A percentile compares a stretch with the other conserved stretches of the same genome.
phyloP scores from a whole-genome alignment of 2,329 filamentous ascomycete genomes.

The Verticillium nonalfalfae region DNA sequence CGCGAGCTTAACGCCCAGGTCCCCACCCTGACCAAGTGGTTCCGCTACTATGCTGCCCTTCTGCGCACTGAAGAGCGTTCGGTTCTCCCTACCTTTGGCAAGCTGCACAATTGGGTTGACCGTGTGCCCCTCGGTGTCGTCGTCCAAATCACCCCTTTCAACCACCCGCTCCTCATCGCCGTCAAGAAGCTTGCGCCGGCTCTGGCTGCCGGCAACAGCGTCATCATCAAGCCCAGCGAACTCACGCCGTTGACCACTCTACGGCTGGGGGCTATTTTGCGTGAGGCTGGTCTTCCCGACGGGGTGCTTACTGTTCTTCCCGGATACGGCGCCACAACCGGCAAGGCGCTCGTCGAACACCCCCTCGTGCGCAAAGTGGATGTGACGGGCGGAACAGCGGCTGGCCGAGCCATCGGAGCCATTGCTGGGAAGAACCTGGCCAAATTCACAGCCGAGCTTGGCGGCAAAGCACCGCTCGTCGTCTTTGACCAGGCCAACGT shows the following conservation, averaged over 20 bases:
- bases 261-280: constrained; percentile 51
- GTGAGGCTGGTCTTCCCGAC: constrained; percentile 62
- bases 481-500: constrained; percentile 61
- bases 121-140: constrained; percentile 53
- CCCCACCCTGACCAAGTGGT: constrained; percentile 60
- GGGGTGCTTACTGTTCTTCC: constrained; percentile 61
- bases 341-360: constrained; percentile 46
- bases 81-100: constrained; percentile 58
- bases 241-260: constrained; percentile 57
- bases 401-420: constrained; percentile 61
- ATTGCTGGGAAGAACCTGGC: constrained; percentile 61
- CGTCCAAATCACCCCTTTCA: constrained; percentile 51
- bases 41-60: constrained; percentile 63
- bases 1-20: constrained; percentile 68
- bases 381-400: constrained; percentile 69
- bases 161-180: constrained; percentile 51
- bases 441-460: constrained; percentile 65
- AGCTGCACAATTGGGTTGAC: constrained; percentile 50
- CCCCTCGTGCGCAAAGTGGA: constrained; percentile 58
- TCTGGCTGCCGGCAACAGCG: constrained; percentile 51
- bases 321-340: constrained; percentile 46
- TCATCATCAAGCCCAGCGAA: constrained; percentile 58
- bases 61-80: constrained; percentile 61
- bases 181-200: constrained; percentile 57
- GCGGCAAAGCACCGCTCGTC: constrained; percentile 64